Evolutionary conservation across 2,329 filamentous ascomycete species (phyloP), one percentile per base, ranked within the genome.

Genomic region (Colletotrichum eremochloae): DNA sequence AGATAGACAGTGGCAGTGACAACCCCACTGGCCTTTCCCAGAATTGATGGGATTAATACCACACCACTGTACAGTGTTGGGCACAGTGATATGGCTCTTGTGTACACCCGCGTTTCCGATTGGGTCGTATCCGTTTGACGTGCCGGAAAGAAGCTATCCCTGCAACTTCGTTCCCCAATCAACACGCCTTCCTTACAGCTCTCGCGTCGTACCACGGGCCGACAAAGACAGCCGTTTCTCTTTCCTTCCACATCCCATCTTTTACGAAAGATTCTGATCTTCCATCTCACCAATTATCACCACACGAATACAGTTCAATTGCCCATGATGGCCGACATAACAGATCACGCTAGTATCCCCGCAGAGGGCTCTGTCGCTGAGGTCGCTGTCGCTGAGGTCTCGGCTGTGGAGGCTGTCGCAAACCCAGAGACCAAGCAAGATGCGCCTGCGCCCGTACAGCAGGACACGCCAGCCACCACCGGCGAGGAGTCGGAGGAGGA

Each of bases 401-500:
- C 73, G 33, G 71, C 66, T 50, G 68, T 69, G 58, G 74, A 78
- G 63, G 75, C 71, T 42, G 76, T 77, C 53, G 80, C 72, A 62
- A 64, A 68, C 53, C 71, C 24, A 31, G 68, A 72, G 68, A 77
- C 46, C 36, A 55, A 64, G 53, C 70, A 70, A 55, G 67, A 66
- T 63, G 68, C 73, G 72, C 70, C 56, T 8, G 68, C 68, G 62
- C 67, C 55, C 20, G 46, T 56, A 33, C 72, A 68, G 33, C 55
- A 72, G 20, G 71, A 67, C 14, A 70, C 69, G n/a, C 71, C 67
- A 40, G 63, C 55, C 53, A 66, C 56, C 42, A 38, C 38, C n/a
- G 68, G 56, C n/a, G 71, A 71, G 29, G 74, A 67, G 42, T 63
- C 76, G 20, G 85, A 86, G 66, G 82, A 86, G 68, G 85, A 86